Evolutionary conservation across 306 rosid species (phyloP).

Genomic region (Trichosanthes truncata): DNA sequence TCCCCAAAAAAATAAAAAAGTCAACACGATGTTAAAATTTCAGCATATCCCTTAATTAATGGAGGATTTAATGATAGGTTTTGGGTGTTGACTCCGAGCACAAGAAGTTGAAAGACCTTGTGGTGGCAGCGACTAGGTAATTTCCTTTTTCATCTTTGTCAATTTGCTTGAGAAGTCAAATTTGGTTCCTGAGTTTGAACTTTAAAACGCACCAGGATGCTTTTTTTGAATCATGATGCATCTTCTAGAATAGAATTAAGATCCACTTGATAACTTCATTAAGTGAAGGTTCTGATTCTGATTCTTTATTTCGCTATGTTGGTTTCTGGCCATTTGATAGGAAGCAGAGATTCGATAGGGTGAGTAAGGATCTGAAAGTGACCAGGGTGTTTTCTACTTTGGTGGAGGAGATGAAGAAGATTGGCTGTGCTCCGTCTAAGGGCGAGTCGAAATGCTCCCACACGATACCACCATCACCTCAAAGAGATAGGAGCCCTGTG

Average conservation of each 20-base stretch:
- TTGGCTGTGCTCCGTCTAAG: slow-evolving; percentile 17
- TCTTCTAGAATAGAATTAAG: neutral
- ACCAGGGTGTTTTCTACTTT: slow-evolving; percentile 57
- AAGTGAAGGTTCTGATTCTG: neutral
- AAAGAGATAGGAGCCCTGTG: slow-evolving; percentile 64
- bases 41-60: neutral
- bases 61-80: slow-evolving; percentile 28
- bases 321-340: slow-evolving; percentile 16
- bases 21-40: neutral
- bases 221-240: neutral
- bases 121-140: slow-evolving; percentile 72
- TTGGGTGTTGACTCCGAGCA: slow-evolving; percentile 35
- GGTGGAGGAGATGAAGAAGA: slow-evolving; percentile 71
- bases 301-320: neutral
- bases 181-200: neutral
- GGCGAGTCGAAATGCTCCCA: slow-evolving; percentile 30
- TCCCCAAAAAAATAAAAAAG: neutral
- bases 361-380: slow-evolving; percentile 47
- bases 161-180: neutral
- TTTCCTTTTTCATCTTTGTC: neutral
- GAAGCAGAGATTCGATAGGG: slow-evolving; percentile 60
- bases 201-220: neutral
- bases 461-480: slow-evolving; percentile 40
- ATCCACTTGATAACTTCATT: neutral
- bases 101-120: slow-evolving; percentile 41